A percentile compares a stretch with the other conserved stretches of the same genome.
Evolutionary conservation across 208 protist species (phyloP).

Genomic region (Wallacemonas collosoma): DNA sequence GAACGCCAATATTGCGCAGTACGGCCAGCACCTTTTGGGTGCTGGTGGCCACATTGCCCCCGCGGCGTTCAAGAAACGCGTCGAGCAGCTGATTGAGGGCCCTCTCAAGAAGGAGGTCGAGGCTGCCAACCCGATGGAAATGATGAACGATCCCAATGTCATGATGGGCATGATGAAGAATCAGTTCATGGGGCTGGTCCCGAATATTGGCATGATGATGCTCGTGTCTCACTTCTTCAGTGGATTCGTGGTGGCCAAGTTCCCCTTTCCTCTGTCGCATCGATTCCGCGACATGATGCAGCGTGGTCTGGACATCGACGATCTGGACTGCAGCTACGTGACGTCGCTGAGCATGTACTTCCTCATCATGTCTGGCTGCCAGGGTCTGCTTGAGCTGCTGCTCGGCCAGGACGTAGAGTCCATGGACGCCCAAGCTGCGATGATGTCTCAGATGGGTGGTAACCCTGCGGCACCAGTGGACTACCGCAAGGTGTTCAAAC

Average conservation of each 20-base stretch:
- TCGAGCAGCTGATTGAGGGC: conserved; percentile 46
- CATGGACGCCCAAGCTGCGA: conserved; percentile 38
- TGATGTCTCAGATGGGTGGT: conserved; percentile 60
- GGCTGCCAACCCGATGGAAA: conserved; percentile 87
- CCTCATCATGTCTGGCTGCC: conserved; percentile 94
- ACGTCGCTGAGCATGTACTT: conserved; percentile 97
- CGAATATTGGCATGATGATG: conserved; percentile 96
- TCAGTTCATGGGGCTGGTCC: conserved; percentile 93
- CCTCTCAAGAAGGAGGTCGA: conserved; percentile 71
- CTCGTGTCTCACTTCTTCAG: conserved; percentile 97
- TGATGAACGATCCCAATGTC: conserved; percentile 91
- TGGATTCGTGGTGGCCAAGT: conserved; percentile 96
- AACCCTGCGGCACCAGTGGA: conserved; percentile 64
- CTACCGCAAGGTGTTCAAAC: conserved; percentile 82
- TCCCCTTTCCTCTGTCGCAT: conserved; percentile 95
- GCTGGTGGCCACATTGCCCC: conserved; percentile 60
- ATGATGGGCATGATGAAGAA: conserved; percentile 96
- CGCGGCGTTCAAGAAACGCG: conserved; percentile 64
- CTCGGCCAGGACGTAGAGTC: conserved; percentile 78
- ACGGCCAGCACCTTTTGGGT: conserved; percentile 56
- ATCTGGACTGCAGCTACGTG: conserved; percentile 95
- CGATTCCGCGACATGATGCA: conserved; percentile 96
- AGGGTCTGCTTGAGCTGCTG: conserved; percentile 93
- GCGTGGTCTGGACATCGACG: conserved; percentile 93
- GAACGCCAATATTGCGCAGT: conserved; percentile 75